Conservation (phyloP, 441 rosid species). For the Gossypium aridum region DNA sequence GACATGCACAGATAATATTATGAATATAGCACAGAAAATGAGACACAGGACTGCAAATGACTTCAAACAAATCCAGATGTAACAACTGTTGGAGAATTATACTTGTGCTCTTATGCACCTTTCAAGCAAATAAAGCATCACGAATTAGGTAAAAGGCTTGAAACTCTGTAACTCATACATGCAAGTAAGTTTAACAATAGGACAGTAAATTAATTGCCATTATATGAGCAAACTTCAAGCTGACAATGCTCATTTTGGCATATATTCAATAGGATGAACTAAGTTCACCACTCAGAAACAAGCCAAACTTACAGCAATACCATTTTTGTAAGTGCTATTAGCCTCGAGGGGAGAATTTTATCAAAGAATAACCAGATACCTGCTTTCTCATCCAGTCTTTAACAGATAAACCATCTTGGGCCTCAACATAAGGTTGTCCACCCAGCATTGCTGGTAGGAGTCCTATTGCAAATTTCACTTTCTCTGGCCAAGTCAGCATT, state of each 20-base stretch:
- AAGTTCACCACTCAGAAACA: not conserved
- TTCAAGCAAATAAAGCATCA: not conserved
- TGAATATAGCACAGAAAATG: not conserved
- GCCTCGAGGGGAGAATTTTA: conserved; percentile 4
- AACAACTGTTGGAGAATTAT: not conserved
- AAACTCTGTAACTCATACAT: not conserved
- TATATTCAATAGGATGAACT: conserved; percentile 1
- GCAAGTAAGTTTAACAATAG: not conserved
- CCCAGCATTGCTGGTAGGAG: conserved; percentile 88
- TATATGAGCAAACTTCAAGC: not conserved
- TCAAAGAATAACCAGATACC: conserved; percentile 30
- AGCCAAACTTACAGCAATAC: not conserved
- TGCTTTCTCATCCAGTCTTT: conserved; percentile 91
- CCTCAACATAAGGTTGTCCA: conserved; percentile 90
- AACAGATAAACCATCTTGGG: conserved; percentile 85
- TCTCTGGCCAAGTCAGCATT: conserved; percentile 97
- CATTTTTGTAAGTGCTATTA: not conserved
- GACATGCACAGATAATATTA: not conserved
- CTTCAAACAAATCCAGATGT: not conserved
- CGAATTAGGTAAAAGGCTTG: not conserved
- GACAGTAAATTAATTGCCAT: not conserved
- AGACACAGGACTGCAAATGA: not conserved
- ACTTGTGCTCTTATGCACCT: not conserved
- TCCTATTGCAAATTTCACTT: conserved; percentile 90
- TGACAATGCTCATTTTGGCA: not conserved